These are phyloP conservation scores for Botrytis cinerea DNA, from an alignment of 2,329 filamentous ascomycete genomes.

Conservation along the genomic window DNA sequence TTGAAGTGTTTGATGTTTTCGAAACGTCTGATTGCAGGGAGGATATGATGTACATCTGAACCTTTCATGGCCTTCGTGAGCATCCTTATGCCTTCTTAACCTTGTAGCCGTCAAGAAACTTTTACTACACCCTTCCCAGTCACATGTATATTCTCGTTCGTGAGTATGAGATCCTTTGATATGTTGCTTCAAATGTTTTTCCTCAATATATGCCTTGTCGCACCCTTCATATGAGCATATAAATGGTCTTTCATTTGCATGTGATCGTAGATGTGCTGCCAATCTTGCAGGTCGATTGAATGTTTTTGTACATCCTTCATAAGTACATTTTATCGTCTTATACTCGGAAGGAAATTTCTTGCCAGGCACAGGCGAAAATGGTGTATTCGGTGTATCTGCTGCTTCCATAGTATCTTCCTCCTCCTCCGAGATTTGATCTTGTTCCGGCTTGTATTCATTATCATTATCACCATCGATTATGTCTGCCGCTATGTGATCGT, in stretches of 20 bases:
- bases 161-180: slow-evolving; percentile 77
- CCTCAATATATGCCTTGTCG: slow-evolving; percentile 80
- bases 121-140: slow-evolving; percentile 73
- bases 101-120: slow-evolving; percentile 79
- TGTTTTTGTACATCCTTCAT: slow-evolving; percentile 72
- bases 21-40: slow-evolving; percentile 75
- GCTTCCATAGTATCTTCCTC: slow-evolving; percentile 41
- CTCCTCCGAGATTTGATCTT: slow-evolving; percentile 40
- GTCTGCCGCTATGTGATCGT: slow-evolving; percentile 33
- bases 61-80: slow-evolving; percentile 75
- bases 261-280: slow-evolving; percentile 76
- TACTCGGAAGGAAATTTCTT: slow-evolving; percentile 66
- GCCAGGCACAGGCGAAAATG: slow-evolving; percentile 49
- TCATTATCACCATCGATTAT: slow-evolving; percentile 46
- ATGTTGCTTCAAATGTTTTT: slow-evolving; percentile 84
- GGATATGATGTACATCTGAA: slow-evolving; percentile 71
- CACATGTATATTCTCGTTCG: slow-evolving; percentile 70
- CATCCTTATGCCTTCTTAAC: slow-evolving; percentile 73
- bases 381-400: slow-evolving; percentile 51
- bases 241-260: slow-evolving; percentile 82
- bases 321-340: slow-evolving; percentile 77
- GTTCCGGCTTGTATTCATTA: slow-evolving; percentile 42
- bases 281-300: slow-evolving; percentile 87
- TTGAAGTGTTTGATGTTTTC: slow-evolving; percentile 84
- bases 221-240: slow-evolving; percentile 70